Evolutionary conservation across 495 filamentous ascomycete genomes (phyloP).

Genomic region (Aspergillus wentii): DNA sequence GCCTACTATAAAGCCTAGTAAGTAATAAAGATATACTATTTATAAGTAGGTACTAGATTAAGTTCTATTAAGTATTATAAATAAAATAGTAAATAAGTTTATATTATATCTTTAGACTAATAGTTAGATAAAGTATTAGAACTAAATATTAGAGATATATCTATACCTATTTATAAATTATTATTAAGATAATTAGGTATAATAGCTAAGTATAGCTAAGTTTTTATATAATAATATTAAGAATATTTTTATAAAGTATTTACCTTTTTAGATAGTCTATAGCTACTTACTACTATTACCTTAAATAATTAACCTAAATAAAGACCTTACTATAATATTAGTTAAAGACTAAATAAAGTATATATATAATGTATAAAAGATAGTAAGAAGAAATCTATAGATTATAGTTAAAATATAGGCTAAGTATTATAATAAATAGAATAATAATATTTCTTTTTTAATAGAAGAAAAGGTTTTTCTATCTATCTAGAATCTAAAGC

Average conservation of each 20-base stretch:
- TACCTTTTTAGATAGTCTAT: constrained; percentile 10
- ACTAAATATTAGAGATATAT: constrained; percentile 4
- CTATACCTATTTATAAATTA: not conserved
- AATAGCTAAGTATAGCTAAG: constrained; percentile 11
- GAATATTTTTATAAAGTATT: too few relatives aligned
- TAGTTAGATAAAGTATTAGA: constrained; percentile 6
- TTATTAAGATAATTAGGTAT: constrained; percentile 14
- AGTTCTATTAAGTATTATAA: not conserved
- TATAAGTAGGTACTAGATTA: constrained; percentile 5
- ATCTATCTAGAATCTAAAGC: not conserved
- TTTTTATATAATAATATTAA: too few relatives aligned
- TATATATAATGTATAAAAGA: not conserved
- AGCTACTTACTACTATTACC: constrained; percentile 6
- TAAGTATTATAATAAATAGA: not conserved
- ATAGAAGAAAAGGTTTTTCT: constrained; percentile 3
- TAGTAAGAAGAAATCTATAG: not conserved
- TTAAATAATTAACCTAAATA: not conserved
- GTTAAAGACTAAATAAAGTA: not conserved
- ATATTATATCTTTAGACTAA: constrained; percentile 6
- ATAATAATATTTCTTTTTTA: not conserved
- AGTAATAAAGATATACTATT: constrained; percentile 9
- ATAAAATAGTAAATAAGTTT: not conserved
- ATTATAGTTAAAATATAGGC: not conserved
- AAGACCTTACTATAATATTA: too few relatives aligned
- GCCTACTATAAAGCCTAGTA: constrained; percentile 4